Evolutionary conservation across 2,329 filamentous ascomycete species (phyloP), one percentile per base, ranked within the genome.

Genomic region (Onygena corvina): DNA sequence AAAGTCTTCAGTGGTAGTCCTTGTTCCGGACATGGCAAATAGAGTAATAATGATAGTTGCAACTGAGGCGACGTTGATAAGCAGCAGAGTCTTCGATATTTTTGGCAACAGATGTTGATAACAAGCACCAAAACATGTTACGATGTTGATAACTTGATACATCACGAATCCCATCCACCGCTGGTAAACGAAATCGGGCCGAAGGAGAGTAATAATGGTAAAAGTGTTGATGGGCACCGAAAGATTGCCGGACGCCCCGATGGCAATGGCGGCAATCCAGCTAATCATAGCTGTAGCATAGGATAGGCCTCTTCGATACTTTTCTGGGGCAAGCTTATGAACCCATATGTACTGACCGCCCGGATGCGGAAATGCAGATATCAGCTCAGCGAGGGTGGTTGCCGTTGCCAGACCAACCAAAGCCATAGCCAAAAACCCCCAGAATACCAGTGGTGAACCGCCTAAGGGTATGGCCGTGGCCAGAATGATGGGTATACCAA

Each of bases 251-350:
- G 40, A 45, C 4, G 40, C 21, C 1, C 40, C 40, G 8, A 30
- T 45, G 8, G 40, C 40, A 16, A 45, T 45, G 27, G 40, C 40
- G n/a, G 40, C 40, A 16, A 45, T 45, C 40, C 40, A 45, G 27
- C 40, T 45, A 25, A 45, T 45, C 40, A 45, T 45, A 16, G 40
- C 40, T 12, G 40, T 45, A n/a, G 40, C n/a, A 30, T 45, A 45
- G 1, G 40, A 45, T n/a, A 45, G 16, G 8, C 40, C 40, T 30
- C 40, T 12, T 45, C 40, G 23, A 16, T 45, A 45, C 16, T 21
- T 45, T n/a, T 45, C 40, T 11, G 40, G 40, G 21, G 40, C 40
- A 27, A 45, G 7, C 11, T 27, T 45, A 45, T 45, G 12, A 16
- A 45, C 40, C 40, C 40, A 45, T 23, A 45, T 45, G 27, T 45